phyloP scores from a whole-genome alignment of 805 yeast genomes.

The Candida glaebosa region DNA sequence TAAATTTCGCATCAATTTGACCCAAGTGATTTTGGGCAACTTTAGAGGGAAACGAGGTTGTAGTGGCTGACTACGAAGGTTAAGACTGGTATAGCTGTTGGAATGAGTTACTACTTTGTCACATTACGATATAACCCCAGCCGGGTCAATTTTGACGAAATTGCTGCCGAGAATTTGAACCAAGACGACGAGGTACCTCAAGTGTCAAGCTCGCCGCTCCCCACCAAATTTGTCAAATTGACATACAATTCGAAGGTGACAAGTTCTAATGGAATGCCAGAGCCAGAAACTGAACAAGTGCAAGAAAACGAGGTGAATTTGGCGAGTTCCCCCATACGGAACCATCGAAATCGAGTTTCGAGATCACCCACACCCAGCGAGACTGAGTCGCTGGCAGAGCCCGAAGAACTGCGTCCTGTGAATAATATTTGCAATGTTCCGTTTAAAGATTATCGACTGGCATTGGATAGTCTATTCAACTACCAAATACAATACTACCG shows the following conservation, averaged over 20 bases:
- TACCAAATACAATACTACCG: neutral
- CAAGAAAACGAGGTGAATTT: neutral
- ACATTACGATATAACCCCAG: neutral
- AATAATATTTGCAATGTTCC: conserved; percentile 1
- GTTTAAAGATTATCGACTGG: conserved; percentile 1
- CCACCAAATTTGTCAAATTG: neutral
- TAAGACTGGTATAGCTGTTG: too few relatives aligned
- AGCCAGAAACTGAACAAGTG: neutral
- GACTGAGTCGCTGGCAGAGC: conserved; percentile 1
- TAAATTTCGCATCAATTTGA: neutral
- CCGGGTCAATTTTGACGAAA: too few relatives aligned
- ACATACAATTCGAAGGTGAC: neutral
- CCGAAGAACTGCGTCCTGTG: neutral
- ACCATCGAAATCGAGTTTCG: neutral
- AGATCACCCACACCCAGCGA: neutral
- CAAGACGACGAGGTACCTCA: neutral
- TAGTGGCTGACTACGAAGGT: too few relatives aligned
- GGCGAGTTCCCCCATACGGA: conserved; percentile 2
- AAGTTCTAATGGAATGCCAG: neutral
- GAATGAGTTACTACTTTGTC: neutral
- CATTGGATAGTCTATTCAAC: neutral
- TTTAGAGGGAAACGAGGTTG: neutral
- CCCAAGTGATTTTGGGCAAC: neutral
- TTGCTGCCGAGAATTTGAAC: too few relatives aligned
- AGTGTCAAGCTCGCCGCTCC: neutral